Conservation (phyloP, 2,329 filamentous ascomycete species). For the Phyllachora maydis region DNA sequence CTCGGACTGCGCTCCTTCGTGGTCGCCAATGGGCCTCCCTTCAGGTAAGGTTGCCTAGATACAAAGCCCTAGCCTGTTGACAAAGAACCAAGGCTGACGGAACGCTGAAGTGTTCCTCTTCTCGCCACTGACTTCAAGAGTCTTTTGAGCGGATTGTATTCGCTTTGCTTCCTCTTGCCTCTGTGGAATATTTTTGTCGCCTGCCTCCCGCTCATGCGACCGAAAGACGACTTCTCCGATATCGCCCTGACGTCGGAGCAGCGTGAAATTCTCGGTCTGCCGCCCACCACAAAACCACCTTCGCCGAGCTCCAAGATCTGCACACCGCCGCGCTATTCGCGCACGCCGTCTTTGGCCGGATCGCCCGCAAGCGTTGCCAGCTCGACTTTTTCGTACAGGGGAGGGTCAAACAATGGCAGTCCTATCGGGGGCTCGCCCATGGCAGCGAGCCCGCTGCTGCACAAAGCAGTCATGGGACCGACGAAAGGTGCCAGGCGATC, state of each 20-base stretch:
- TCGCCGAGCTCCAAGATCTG: slow-evolving; percentile 55
- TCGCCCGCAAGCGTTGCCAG: slow-evolving; percentile 37
- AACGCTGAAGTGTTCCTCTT: slow-evolving; percentile 2
- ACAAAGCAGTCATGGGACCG: slow-evolving; percentile 35
- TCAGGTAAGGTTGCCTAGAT: slow-evolving; percentile 15
- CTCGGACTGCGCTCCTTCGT: slow-evolving; percentile 16
- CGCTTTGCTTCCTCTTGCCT: slow-evolving; percentile 31
- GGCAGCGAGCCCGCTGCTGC: slow-evolving; percentile 33
- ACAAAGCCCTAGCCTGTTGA: not conserved
- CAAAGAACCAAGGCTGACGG: not conserved
- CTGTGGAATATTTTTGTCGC: slow-evolving; percentile 53
- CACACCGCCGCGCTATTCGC: slow-evolving; percentile 72
- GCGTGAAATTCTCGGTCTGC: slow-evolving; percentile 64
- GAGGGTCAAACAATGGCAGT: slow-evolving; percentile 21
- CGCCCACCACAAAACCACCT: slow-evolving; percentile 38
- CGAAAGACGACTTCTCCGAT: slow-evolving; percentile 61
- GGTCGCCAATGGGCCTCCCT: slow-evolving; percentile 13
- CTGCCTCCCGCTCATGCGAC: slow-evolving; percentile 49
- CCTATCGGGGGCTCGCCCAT: slow-evolving; percentile 16
- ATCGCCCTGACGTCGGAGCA: slow-evolving; percentile 84
- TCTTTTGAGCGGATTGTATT: slow-evolving; percentile 19
- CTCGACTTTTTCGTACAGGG: slow-evolving; percentile 36
- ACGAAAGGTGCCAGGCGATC: slow-evolving; percentile 32
- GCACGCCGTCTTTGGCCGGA: slow-evolving; percentile 44
- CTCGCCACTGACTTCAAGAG: slow-evolving; percentile 11